Base-by-base conservation (phyloP, 768 basidiomycete genomes). In the Phylloporus rhodoxanthus region DNA sequence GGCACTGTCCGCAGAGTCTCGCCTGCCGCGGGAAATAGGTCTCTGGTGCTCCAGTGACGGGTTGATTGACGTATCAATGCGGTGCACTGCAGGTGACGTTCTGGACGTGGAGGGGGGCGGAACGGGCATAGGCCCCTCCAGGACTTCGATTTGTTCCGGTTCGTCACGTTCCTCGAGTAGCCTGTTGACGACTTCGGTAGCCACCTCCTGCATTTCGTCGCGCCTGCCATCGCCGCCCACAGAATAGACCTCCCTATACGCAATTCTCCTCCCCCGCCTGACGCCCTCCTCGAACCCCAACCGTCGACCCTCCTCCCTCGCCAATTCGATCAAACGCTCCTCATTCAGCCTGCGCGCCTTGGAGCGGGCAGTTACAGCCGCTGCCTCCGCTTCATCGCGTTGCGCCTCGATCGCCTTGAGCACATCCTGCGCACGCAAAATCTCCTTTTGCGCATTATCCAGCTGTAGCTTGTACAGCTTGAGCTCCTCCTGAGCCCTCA, bases 361-460 rank as follows among this genome's bases (percentile, higher is more conserved):
- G 13, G 72, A 68, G n/a, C 79, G 68, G 21, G 76, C 72, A 11
- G 70, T 67, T 8, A 67, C 63, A 0, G 76, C 75, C 32, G 73
- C 69, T 5, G 71, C 66, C 52, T 81, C 78, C 0, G 80, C 80
- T 2, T 75, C 70, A 11, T 70, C 67, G 2, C 78, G 71, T 37
- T 79, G 74, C 0, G 66, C 65, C 43, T 81, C 76, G 4, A 81
- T 67, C 17, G 72, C 66, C 28, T 72, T 67, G 10, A 82, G 71
- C 4, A 78, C 69, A 4, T 73, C 69, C 52, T 84, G 80, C 0
- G 81, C 82, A 30, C 73, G 72, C 20, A 67, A 60, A 34, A 84
- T 80, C 57, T 84, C 80, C 68, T 69, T 70, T 55, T 84, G 81
- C 14, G 83, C 82, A 29, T 74, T 68, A 15, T 79, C 76, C 23